A percentile compares a stretch with the other conserved stretches of the same genome.
phyloP scores from a whole-genome alignment of 148 eudicot genomes.

The Rhododendron molle region DNA sequence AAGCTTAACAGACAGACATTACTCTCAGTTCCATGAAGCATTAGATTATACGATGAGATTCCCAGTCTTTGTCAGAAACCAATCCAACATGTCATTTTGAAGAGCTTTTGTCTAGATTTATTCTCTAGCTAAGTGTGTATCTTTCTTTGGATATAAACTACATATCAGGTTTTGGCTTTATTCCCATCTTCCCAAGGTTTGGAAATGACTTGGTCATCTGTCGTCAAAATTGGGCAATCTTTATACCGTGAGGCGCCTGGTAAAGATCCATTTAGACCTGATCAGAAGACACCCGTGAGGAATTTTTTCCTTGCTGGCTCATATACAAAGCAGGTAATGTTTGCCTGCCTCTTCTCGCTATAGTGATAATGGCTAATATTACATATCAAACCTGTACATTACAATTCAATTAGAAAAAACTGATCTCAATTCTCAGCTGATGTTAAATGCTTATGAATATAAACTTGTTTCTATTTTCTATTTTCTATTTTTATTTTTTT shows the following conservation, averaged over 20 bases:
- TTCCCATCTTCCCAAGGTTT: constrained; percentile 95
- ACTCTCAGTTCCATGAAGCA: background rate
- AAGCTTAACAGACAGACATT: background rate
- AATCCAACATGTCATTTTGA: background rate
- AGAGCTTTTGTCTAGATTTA: background rate
- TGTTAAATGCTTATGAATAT: background rate
- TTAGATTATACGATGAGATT: background rate
- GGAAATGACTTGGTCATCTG: constrained; percentile 91
- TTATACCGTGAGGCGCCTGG: constrained; percentile 96
- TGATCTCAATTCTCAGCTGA: background rate
- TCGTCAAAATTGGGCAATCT: constrained; percentile 92
- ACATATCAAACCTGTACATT: background rate
- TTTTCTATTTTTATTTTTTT: background rate
- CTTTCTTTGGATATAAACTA: background rate
- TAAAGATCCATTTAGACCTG: constrained; percentile 96
- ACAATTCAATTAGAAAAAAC: background rate
- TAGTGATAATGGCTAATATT: background rate
- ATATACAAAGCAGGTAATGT: constrained; percentile 86
- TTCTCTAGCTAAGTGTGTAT: background rate
- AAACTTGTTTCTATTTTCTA: background rate
- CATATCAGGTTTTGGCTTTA: constrained; percentile 57
- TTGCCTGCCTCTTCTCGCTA: background rate
- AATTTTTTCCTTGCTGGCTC: constrained; percentile 98
- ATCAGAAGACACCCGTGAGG: constrained; percentile 85
- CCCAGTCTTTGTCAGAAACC: background rate